Base-by-base conservation (phyloP, 73 alveolate species). In the Stentor roeselii region DNA sequence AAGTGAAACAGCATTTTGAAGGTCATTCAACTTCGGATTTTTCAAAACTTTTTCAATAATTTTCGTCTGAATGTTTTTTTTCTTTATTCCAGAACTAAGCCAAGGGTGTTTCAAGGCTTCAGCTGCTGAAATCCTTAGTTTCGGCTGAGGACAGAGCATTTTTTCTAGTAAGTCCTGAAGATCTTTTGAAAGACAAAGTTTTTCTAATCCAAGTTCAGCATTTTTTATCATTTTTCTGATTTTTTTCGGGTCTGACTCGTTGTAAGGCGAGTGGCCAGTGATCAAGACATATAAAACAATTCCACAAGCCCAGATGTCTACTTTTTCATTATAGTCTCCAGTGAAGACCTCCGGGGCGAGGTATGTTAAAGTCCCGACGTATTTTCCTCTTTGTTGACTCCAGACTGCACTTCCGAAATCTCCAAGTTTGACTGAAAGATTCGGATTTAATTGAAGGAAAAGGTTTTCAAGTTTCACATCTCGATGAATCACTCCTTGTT, bases 281-380 rank as follows among this genome's bases (percentile, higher is more conserved):
- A 78, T 3, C 2, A 84, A 27, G 6, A 60, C 15, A 85, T 59
- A 88, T 35, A 85, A 42, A 37, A 88, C 74, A 40, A 88, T 75
- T 4, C 97, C 97, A 36, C 90, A 41, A 3, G 95, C 90, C 97
- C 97, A 93, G 60, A 93, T 82, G 78, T 93, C 97, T 59, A 90
- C 90, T 82, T 86, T 89, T 39, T 85, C 90, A 59, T 83, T 60
- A 77, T 89, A 86, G 14, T 58, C 87, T n/a, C 90, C 86, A n/a
- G 92, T 74, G 27, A 90, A 41, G n/a, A 90, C 78, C 84, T 93
- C 97, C 3, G 97, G 97, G 0, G 97, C 93, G 61, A 89, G 59
- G 82, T 90, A 93, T 38, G 80, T 60, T 21, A 93, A 74, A 35
- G 96, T 93, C 34, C 97, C 97, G 0, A 95, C 94, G n/a, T n/a